Evolutionary conservation across 2,329 filamentous ascomycete genomes (phyloP).

Genomic region (Sclerotinia sclerotiorum): DNA sequence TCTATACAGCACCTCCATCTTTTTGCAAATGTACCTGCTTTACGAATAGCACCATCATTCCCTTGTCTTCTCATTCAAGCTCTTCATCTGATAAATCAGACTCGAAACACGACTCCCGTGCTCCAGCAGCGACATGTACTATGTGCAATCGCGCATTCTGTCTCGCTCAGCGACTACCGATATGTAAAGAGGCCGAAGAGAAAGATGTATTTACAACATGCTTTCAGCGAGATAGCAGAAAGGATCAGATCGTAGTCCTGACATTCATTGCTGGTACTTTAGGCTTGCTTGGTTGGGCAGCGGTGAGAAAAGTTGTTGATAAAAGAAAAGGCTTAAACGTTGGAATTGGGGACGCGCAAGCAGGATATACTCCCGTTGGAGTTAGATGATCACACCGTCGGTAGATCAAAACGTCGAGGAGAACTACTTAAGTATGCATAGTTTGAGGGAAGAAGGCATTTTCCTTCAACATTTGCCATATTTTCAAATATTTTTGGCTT

Average conservation of each 20-base stretch:
- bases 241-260: constrained; percentile 67
- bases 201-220: constrained; percentile 62
- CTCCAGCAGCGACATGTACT: constrained; percentile 51
- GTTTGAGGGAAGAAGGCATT: constrained; percentile 2
- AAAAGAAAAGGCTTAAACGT: constrained; percentile 39
- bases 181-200: constrained; percentile 62
- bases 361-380: constrained; percentile 35
- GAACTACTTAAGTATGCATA: neutral
- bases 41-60: constrained; percentile 67
- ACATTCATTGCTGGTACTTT: constrained; percentile 60
- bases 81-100: constrained; percentile 28
- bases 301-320: constrained; percentile 51
- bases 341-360: constrained; percentile 30
- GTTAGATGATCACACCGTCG: constrained; percentile 22
- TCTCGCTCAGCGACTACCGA: constrained; percentile 57
- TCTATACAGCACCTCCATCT: constrained; percentile 54
- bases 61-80: constrained; percentile 46
- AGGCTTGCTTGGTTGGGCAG: constrained; percentile 61
- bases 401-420: neutral
- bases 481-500: neutral
- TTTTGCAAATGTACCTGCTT: constrained; percentile 73
- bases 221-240: constrained; percentile 66
- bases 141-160: constrained; percentile 67
- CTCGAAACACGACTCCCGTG: constrained; percentile 34
- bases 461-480: neutral